Conservation (phyloP, 768 basidiomycete genomes). For the Panus rudis region DNA sequence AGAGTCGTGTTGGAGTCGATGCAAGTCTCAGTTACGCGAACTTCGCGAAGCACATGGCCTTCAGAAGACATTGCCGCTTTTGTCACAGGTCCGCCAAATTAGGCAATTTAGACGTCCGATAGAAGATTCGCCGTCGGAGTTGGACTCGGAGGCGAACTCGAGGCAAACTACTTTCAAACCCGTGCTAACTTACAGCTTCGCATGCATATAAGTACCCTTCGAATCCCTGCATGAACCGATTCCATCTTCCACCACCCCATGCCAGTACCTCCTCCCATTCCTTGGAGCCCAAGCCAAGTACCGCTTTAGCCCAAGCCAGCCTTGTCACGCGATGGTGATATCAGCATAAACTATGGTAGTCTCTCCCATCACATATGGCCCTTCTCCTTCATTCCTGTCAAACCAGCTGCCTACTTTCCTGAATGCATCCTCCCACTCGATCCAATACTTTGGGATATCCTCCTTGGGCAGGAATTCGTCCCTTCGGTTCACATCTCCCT, state of each 20-base stretch:
- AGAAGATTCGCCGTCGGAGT: too few species aligned
- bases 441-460: slow-evolving; percentile 25
- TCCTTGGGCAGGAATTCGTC: slow-evolving; percentile 27
- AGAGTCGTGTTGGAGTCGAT: too few species aligned
- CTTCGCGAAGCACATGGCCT: too few species aligned
- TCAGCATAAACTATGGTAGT: slow-evolving; percentile 29
- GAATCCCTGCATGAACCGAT: slow-evolving; percentile 4
- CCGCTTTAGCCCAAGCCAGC: slow-evolving; percentile 29
- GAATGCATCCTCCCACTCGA: not conserved
- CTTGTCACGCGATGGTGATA: slow-evolving; percentile 25
- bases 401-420: not conserved
- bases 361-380: slow-evolving; percentile 17
- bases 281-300: slow-evolving; percentile 20
- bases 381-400: not conserved
- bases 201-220: too few species aligned
- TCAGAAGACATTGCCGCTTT: too few species aligned
- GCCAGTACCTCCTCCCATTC: slow-evolving; percentile 27
- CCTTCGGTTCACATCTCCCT: slow-evolving; percentile 27
- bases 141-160: too few species aligned
- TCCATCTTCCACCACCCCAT: slow-evolving; percentile 37
- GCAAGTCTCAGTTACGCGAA: too few species aligned
- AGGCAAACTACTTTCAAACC: too few species aligned
- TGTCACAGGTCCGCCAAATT: too few species aligned
- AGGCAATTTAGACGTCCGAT: too few species aligned
- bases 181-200: too few species aligned